Conservation (phyloP, 2,329 filamentous ascomycete genomes). For the Sclerotinia nivalis region DNA sequence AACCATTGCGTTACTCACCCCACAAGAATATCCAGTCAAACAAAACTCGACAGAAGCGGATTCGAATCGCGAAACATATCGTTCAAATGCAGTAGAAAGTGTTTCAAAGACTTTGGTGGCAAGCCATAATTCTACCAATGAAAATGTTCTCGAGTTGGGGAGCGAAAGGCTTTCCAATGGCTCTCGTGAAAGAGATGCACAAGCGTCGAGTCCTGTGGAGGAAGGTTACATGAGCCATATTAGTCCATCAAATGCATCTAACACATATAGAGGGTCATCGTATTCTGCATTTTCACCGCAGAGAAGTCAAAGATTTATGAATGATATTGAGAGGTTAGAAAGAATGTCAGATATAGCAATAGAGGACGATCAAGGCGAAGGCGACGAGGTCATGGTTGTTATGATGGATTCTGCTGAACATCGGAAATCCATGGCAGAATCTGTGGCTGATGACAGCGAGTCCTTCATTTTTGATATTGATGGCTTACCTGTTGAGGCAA, state of each 20-base stretch:
- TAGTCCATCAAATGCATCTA: constrained; percentile 46
- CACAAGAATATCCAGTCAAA: constrained; percentile 20
- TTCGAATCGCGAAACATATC: constrained; percentile 27
- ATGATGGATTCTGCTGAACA: constrained; percentile 47
- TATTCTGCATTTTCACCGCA: constrained; percentile 51
- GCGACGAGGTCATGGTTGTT: constrained; percentile 47
- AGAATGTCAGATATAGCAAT: not conserved
- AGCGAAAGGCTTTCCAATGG: constrained; percentile 28
- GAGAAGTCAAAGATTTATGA: constrained; percentile 33
- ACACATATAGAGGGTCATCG: constrained; percentile 53
- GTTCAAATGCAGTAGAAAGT: constrained; percentile 35
- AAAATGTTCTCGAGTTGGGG: constrained; percentile 37
- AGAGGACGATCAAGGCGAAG: constrained; percentile 28
- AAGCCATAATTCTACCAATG: constrained; percentile 12
- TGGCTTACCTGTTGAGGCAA: constrained; percentile 7
- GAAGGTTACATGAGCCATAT: constrained; percentile 27
- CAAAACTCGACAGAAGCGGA: constrained; percentile 9
- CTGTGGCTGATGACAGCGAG: constrained; percentile 32
- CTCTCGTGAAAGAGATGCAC: not conserved
- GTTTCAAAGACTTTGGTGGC: not conserved
- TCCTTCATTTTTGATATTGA: constrained; percentile 40
- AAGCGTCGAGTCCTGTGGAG: constrained; percentile 41
- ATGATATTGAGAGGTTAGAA: not conserved
- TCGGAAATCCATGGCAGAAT: constrained; percentile 32
- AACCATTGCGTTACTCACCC: constrained; percentile 35